phyloP scores from a whole-genome alignment of 75 land plant species.

The Selaginella moellendorffii region DNA sequence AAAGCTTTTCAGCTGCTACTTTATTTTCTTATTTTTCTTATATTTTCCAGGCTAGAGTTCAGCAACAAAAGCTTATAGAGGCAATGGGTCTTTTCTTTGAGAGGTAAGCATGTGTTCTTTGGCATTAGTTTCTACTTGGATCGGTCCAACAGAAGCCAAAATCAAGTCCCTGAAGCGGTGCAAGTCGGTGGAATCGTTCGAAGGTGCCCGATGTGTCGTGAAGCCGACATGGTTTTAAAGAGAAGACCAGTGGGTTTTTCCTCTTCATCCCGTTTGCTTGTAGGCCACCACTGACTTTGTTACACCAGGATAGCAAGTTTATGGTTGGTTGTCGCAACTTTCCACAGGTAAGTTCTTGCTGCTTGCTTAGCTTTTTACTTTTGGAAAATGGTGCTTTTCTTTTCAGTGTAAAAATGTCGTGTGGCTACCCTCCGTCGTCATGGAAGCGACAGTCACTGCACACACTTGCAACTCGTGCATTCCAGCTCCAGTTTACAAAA shows the following conservation, averaged over 20 bases:
- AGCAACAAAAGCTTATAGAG: conserved; percentile 64
- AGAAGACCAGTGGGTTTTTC: conserved; percentile 37
- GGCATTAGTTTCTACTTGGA: background rate
- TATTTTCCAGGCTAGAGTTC: conserved; percentile 45
- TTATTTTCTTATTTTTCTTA: background rate
- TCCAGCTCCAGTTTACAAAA: conserved; percentile 72
- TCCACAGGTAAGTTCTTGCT: conserved; percentile 41
- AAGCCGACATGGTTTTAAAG: conserved; percentile 58
- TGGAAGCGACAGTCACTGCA: conserved; percentile 56
- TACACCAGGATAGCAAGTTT: conserved; percentile 58
- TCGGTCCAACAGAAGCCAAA: too few relatives aligned
- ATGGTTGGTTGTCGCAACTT: conserved; percentile 80
- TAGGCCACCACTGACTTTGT: background rate
- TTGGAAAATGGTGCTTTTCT: background rate
- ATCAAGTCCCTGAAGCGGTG: too few relatives aligned
- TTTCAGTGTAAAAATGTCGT: conserved; percentile 87
- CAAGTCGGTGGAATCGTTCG: conserved; percentile 44
- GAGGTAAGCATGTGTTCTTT: conserved; percentile 29
- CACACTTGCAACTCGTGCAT: conserved; percentile 47
- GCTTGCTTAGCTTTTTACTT: conserved; percentile 4
- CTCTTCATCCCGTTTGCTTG: background rate
- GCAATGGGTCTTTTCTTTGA: conserved; percentile 87
- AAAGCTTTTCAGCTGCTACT: background rate
- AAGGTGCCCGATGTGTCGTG: conserved; percentile 47
- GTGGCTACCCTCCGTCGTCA: conserved; percentile 77